These are phyloP conservation scores for Diaporthe batatas DNA, from an alignment of 2,329 filamentous ascomycete species.

Conservation along the genomic window DNA sequence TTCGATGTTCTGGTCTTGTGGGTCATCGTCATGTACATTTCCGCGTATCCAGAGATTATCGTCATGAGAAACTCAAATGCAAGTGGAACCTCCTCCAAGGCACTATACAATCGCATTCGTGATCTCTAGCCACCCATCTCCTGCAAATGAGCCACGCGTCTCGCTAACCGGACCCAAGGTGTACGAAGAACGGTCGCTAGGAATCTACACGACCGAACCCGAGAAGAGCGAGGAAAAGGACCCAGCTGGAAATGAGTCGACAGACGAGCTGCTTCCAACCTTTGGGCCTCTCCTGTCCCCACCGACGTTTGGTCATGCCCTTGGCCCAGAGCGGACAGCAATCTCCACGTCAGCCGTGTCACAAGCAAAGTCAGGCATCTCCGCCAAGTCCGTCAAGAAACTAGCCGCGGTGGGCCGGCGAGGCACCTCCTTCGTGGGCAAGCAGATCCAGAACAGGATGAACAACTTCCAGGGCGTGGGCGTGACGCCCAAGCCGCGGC, in stretches of 20 bases:
- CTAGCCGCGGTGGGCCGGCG: slow-evolving; percentile 41
- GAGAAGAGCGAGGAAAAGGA: slow-evolving; percentile 13
- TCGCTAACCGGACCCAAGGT: slow-evolving; percentile 47
- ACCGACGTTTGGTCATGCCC: neutral
- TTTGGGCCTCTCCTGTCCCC: slow-evolving; percentile 15
- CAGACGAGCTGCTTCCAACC: slow-evolving; percentile 29
- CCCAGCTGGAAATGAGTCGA: neutral
- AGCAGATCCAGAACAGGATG: slow-evolving; percentile 47
- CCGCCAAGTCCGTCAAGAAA: slow-evolving; percentile 42
- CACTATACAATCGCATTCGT: too few relatives aligned
- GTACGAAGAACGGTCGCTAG: slow-evolving; percentile 69
- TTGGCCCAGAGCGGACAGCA: slow-evolving; percentile 19
- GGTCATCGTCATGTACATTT: slow-evolving; percentile 63
- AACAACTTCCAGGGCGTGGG: slow-evolving; percentile 46
- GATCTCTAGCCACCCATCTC: neutral
- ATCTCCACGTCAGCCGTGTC: slow-evolving; percentile 37
- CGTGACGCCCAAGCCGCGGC: slow-evolving; percentile 36
- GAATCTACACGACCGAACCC: slow-evolving; percentile 53
- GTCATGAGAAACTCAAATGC: slow-evolving; percentile 66
- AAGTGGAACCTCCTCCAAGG: neutral
- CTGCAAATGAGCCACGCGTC: neutral
- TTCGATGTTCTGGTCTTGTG: slow-evolving; percentile 58
- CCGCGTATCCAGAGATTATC: slow-evolving; percentile 59
- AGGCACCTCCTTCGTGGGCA: slow-evolving; percentile 49
- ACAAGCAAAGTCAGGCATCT: slow-evolving; percentile 38